Evolutionary conservation across 495 filamentous ascomycete species (phyloP).

Genomic region (Neurospora terricola): DNA sequence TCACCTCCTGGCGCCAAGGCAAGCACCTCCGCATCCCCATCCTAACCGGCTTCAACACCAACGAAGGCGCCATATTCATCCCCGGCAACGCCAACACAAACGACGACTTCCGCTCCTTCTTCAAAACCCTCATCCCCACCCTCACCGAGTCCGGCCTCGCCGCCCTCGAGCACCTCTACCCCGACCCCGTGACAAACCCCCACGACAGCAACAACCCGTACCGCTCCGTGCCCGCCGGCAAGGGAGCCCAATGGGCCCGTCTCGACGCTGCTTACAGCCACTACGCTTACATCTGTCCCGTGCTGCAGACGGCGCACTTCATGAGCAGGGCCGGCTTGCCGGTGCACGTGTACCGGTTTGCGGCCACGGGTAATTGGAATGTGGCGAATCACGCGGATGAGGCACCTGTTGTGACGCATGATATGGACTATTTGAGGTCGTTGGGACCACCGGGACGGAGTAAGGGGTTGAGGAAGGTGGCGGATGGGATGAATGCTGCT

Average conservation of each 20-base stretch:
- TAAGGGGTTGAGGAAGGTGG: conserved; percentile 32
- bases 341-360: conserved; percentile 53
- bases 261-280: conserved; percentile 55
- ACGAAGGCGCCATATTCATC: conserved; percentile 55
- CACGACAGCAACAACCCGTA: conserved; percentile 16
- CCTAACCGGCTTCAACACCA: conserved; percentile 55
- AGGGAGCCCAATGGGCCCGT: conserved; percentile 48
- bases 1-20: conserved; percentile 43
- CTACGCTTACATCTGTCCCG: conserved; percentile 58
- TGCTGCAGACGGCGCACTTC: conserved; percentile 49
- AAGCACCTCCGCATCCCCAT: conserved; percentile 49
- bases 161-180: conserved; percentile 45
- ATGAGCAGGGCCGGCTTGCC: conserved; percentile 19
- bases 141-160: conserved; percentile 36
- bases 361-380: conserved; percentile 36
- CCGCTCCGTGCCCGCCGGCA: conserved; percentile 18
- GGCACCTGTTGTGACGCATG: conserved; percentile 45
- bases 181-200: conserved; percentile 35
- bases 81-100: conserved; percentile 33
- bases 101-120: conserved; percentile 44
- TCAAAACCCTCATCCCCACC: conserved; percentile 44
- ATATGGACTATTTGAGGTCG: conserved; percentile 24
- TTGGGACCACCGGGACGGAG: neutral
- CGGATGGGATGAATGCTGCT: conserved; percentile 44
- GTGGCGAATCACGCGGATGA: conserved; percentile 54